Conservation (phyloP, 768 basidiomycete genomes). For the Tubosaeta sp. region DNA sequence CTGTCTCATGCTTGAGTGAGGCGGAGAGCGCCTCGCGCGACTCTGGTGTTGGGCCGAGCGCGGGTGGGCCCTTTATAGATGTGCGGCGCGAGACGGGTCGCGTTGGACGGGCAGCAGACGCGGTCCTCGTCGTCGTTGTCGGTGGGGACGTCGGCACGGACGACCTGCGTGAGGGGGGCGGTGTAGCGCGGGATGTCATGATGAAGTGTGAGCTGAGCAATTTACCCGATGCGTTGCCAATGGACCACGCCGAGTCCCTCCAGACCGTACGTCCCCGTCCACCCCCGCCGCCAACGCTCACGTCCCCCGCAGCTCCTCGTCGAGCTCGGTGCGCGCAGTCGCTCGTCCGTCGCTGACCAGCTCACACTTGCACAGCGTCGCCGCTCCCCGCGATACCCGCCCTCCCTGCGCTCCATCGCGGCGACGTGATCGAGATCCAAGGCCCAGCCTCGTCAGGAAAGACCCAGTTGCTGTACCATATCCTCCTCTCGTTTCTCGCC, state of each 20-base stretch:
- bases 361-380: conserved; percentile 32
- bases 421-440: conserved; percentile 73
- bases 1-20: conserved; percentile 71
- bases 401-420: conserved; percentile 37
- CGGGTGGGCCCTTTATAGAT: conserved; percentile 39
- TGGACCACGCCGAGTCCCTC: conserved; percentile 30
- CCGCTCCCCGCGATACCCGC: conserved; percentile 13
- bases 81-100: conserved; percentile 53
- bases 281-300: conserved; percentile 3
- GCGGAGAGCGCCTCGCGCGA: conserved; percentile 53
- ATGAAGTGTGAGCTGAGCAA: conserved; percentile 24
- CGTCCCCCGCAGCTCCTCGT: conserved; percentile 40
- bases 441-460: conserved; percentile 74
- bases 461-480: conserved; percentile 68
- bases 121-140: conserved; percentile 36
- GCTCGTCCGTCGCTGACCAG: conserved; percentile 7
- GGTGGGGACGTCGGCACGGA: conserved; percentile 41
- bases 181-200: conserved; percentile 41
- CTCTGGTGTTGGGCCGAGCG: conserved; percentile 39
- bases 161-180: conserved; percentile 43
- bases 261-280: conserved; percentile 25
- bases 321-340: conserved; percentile 34
- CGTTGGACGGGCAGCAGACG: conserved; percentile 52
- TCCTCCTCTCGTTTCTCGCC: conserved; percentile 57
- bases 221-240: neutral